These are phyloP conservation scores for Uromyces viciae-fabae DNA, from an alignment of 1,284 basidiomycete genomes.

Conservation along the genomic window DNA sequence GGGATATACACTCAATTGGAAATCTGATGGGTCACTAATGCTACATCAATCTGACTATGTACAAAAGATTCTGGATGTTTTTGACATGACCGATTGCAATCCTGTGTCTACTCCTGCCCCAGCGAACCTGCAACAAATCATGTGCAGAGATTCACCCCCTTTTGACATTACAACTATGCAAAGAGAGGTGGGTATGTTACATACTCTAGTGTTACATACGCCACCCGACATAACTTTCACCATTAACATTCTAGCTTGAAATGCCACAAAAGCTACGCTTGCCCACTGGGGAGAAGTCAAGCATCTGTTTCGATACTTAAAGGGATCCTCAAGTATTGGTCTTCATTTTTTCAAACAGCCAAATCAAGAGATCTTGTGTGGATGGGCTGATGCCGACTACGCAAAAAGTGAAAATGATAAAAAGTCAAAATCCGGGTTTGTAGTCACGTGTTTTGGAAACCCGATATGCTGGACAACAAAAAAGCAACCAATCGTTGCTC, in stretches of 20 bases:
- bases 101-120: background rate
- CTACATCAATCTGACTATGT: background rate
- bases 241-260: background rate
- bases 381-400: too few relatives aligned
- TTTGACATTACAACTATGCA: background rate
- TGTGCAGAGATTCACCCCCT: background rate
- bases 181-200: background rate
- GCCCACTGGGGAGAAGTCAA: background rate
- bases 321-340: background rate
- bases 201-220: background rate
- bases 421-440: background rate
- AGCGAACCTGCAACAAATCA: background rate
- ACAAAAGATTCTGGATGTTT: background rate
- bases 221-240: background rate
- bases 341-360: background rate
- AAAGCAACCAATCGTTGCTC: conserved; percentile 10
- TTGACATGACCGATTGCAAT: background rate
- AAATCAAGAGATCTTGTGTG: too few relatives aligned
- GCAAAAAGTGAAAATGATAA: background rate
- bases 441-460: background rate
- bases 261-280: background rate
- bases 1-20: background rate
- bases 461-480: conserved; percentile 12
- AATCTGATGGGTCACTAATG: background rate
- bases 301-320: background rate